These are phyloP conservation scores for Delphinella strobiligena DNA, from an alignment of 2,329 filamentous ascomycete genomes.

Conservation along the genomic window DNA sequence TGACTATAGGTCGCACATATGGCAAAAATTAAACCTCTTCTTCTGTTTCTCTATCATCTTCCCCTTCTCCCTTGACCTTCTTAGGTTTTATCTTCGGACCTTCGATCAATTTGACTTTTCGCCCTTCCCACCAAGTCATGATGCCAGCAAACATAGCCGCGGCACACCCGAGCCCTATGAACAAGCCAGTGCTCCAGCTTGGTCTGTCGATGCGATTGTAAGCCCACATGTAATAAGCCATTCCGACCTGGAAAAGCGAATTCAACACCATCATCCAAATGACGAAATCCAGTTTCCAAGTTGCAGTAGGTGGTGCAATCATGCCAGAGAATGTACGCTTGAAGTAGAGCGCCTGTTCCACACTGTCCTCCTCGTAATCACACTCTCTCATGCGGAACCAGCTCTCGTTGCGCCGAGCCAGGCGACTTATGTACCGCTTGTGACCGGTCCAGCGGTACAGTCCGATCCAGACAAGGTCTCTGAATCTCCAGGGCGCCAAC, in stretches of 20 bases:
- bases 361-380: neutral
- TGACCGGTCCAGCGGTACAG: constrained; percentile 18
- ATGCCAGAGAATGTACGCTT: constrained; percentile 46
- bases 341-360: neutral
- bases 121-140: constrained; percentile 59
- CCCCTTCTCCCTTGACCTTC: no score
- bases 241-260: constrained; percentile 60
- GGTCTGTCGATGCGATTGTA: constrained; percentile 44
- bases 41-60: no score
- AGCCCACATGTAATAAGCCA: constrained; percentile 72
- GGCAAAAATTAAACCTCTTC: no score
- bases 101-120: constrained; percentile 58
- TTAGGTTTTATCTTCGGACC: constrained; percentile 25
- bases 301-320: constrained; percentile 52
- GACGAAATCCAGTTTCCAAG: constrained; percentile 71
- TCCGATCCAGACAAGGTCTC: constrained; percentile 67
- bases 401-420: constrained; percentile 5
- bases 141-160: constrained; percentile 56
- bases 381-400: constrained; percentile 3
- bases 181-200: constrained; percentile 66
- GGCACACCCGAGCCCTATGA: constrained; percentile 51
- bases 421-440: neutral
- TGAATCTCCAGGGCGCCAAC: constrained; percentile 70
- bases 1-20: no score
- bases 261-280: constrained; percentile 71